A percentile compares a stretch with the other conserved stretches of the same genome.
phyloP scores from a whole-genome alignment of 2,329 filamentous ascomycete species.

The Aspergillus sp. region DNA sequence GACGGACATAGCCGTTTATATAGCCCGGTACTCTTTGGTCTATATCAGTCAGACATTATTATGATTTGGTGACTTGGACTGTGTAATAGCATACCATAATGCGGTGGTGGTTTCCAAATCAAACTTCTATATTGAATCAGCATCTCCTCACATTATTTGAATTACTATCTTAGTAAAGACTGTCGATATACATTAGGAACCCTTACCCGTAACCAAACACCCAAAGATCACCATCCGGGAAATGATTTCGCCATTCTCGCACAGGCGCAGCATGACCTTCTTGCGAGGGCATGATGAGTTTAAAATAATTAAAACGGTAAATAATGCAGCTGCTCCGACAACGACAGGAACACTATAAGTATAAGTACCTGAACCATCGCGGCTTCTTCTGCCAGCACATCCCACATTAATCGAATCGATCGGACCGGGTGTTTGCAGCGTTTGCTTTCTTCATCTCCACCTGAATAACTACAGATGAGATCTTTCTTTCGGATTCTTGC shows the following conservation, averaged over 20 bases:
- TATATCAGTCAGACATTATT: slow-evolving; percentile 33
- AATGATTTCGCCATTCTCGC: slow-evolving; percentile 40
- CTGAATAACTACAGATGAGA: not conserved
- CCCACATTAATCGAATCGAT: not conserved
- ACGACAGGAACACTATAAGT: too few relatives aligned
- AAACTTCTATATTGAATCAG: slow-evolving; percentile 60
- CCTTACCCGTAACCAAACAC: slow-evolving; percentile 91
- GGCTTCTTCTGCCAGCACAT: too few relatives aligned
- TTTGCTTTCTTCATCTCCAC: slow-evolving; percentile 11
- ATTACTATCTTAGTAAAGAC: too few relatives aligned
- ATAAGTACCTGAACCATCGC: too few relatives aligned
- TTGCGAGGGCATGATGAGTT: not conserved
- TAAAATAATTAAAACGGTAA: too few relatives aligned
- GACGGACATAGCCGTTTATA: slow-evolving; percentile 86
- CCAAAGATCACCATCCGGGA: slow-evolving; percentile 70
- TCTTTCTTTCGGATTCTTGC: too few relatives aligned
- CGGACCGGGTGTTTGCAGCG: slow-evolving; percentile 17
- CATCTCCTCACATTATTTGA: too few relatives aligned
- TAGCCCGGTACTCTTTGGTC: slow-evolving; percentile 83
- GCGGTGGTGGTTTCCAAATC: slow-evolving; percentile 97
- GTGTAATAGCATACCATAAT: slow-evolving; percentile 64
- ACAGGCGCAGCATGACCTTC: not conserved
- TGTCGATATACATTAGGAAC: slow-evolving; percentile 2
- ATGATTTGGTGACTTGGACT: not conserved
- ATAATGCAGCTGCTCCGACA: too few relatives aligned